A percentile compares a stretch with the other conserved stretches of the same genome.
These are phyloP conservation scores for Sodiomyces alkalinus DNA, from an alignment of 2,329 filamentous ascomycete genomes.

Conservation along the genomic window DNA sequence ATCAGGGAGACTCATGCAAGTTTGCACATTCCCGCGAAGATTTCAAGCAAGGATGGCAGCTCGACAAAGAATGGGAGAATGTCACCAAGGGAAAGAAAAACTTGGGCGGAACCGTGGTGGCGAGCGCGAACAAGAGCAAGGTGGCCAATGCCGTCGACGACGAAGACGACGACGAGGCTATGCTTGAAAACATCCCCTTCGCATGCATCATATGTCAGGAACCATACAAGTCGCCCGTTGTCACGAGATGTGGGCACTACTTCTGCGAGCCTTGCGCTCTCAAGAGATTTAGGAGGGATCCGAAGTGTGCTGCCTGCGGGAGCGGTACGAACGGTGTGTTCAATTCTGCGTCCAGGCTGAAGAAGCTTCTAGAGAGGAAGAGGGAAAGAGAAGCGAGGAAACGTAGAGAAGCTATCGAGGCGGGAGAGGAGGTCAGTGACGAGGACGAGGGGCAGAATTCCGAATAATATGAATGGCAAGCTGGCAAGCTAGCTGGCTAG, in stretches of 20 bases:
- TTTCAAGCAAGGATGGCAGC: conserved; percentile 85
- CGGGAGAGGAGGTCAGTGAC: conserved; percentile 32
- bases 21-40: conserved; percentile 64
- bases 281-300: conserved; percentile 72
- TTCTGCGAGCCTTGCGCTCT: conserved; percentile 88
- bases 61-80: conserved; percentile 88
- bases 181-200: conserved; percentile 77
- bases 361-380: conserved; percentile 65
- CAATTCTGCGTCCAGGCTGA: conserved; percentile 71
- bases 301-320: conserved; percentile 74
- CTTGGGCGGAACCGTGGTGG: conserved; percentile 43
- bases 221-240: conserved; percentile 62
- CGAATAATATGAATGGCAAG: too few species aligned
- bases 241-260: conserved; percentile 89
- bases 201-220: conserved; percentile 76
- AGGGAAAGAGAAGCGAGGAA: conserved; percentile 42
- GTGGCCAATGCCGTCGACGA: conserved; percentile 21
- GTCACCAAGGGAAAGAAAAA: conserved; percentile 57
- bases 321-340: conserved; percentile 80
- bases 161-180: conserved; percentile 46
- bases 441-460: conserved; percentile 25
- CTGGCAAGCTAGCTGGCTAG: too few species aligned
- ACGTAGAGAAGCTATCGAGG: conserved; percentile 35
- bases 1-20: conserved; percentile 59
- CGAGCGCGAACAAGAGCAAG: conserved; percentile 36